Conservation (phyloP, 2,329 filamentous ascomycete genomes). For the Blastomyces silverae region DNA sequence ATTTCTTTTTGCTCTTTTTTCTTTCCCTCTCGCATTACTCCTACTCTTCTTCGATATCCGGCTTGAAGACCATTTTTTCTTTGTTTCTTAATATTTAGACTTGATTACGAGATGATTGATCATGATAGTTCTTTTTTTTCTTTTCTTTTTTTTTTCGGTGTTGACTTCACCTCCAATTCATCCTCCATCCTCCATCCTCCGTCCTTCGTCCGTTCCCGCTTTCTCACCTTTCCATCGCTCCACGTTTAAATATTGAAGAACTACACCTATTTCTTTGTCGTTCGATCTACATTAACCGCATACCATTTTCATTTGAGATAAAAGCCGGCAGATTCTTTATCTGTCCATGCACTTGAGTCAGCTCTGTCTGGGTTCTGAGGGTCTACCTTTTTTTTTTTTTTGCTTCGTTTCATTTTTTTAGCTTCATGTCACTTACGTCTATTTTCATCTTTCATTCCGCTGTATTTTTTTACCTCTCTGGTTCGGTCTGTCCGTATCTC, state of each 20-base stretch:
- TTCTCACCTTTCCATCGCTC: too few relatives aligned
- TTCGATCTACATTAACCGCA: background rate
- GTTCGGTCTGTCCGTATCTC: background rate
- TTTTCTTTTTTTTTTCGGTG: background rate
- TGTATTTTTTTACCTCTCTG: background rate
- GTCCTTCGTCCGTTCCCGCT: background rate
- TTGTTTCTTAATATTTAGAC: conserved; percentile 5
- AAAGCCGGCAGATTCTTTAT: background rate
- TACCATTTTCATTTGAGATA: background rate
- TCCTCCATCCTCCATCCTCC: background rate
- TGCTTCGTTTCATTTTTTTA: background rate
- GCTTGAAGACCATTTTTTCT: background rate
- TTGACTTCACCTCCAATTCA: background rate
- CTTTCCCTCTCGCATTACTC: background rate
- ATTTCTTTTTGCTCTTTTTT: background rate
- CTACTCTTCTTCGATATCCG: background rate
- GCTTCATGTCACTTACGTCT: background rate
- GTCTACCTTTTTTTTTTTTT: background rate
- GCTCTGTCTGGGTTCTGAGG: background rate
- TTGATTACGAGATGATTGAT: conserved; percentile 12
- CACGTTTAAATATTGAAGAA: background rate
- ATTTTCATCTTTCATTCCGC: background rate
- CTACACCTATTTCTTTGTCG: background rate
- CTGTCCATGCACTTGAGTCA: background rate
- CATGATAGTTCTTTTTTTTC: background rate